These are phyloP conservation scores for Pulveroboletus sp. DNA, from an alignment of 768 basidiomycete genomes.

Conservation along the genomic window DNA sequence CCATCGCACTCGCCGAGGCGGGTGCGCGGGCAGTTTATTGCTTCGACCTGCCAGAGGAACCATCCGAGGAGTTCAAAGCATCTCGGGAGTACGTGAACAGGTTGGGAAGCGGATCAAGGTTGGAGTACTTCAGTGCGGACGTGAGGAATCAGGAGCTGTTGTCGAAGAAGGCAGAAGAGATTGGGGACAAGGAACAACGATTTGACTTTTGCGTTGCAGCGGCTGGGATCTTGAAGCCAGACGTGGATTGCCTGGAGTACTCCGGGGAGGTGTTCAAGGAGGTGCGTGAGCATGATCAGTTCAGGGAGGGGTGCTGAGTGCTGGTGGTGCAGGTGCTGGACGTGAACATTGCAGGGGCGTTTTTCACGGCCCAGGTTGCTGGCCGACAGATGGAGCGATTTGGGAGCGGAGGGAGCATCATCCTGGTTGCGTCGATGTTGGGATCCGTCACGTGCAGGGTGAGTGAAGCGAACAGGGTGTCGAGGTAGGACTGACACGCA, in stretches of 20 bases:
- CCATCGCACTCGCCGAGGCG: constrained; percentile 65
- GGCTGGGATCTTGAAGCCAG: constrained; percentile 61
- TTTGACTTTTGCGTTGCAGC: constrained; percentile 77
- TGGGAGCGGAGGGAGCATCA: constrained; percentile 47
- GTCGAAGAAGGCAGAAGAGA: constrained; percentile 54
- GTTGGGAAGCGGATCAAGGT: constrained; percentile 38
- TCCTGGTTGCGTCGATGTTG: constrained; percentile 57
- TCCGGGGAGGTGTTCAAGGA: constrained; percentile 60
- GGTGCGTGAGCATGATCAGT: constrained; percentile 30
- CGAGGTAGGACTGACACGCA: neutral
- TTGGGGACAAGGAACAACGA: constrained; percentile 62
- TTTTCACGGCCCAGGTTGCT: constrained; percentile 59
- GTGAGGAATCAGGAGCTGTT: constrained; percentile 58
- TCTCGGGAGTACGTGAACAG: constrained; percentile 48
- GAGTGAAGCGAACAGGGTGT: constrained; percentile 7
- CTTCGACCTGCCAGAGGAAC: constrained; percentile 52
- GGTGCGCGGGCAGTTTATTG: constrained; percentile 69
- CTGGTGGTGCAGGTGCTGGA: constrained; percentile 48
- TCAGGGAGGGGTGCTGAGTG: neutral
- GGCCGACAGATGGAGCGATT: constrained; percentile 53
- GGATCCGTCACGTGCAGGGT: constrained; percentile 72
- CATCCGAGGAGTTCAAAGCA: constrained; percentile 54
- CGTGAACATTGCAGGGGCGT: constrained; percentile 58
- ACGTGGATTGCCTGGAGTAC: constrained; percentile 63
- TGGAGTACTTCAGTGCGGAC: constrained; percentile 62